Conservation (phyloP, 164 flowering plant species). For the Akebia trifoliata region DNA sequence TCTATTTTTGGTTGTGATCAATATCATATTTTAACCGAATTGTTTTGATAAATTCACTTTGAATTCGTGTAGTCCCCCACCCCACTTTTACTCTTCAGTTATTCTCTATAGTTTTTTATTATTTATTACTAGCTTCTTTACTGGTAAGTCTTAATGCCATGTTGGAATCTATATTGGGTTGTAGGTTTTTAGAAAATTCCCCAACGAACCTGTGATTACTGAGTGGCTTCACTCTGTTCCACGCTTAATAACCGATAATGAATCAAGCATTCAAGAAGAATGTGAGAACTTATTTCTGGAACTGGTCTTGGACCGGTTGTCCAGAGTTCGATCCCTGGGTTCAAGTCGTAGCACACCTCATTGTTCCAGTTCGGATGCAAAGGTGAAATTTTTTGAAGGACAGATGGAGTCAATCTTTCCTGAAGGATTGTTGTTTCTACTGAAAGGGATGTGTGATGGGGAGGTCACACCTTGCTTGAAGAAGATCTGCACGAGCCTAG, state of each 20-base stretch:
- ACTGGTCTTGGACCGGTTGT: constrained; percentile 69
- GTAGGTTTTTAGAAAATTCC: constrained; percentile 67
- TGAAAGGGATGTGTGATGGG: constrained; percentile 61
- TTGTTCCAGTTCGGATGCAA: constrained; percentile 12
- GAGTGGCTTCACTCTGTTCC: constrained; percentile 97
- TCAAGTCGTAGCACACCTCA: constrained; percentile 1
- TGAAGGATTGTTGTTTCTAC: constrained; percentile 46
- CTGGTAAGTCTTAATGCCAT: constrained; percentile 4
- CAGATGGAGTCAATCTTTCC: constrained; percentile 43
- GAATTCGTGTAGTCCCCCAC: background rate
- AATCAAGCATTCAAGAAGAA: constrained; percentile 90
- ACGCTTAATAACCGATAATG: constrained; percentile 75
- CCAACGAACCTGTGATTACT: constrained; percentile 44
- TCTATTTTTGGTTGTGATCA: background rate
- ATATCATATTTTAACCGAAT: background rate
- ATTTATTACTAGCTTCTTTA: background rate
- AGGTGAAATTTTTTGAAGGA: constrained; percentile 26
- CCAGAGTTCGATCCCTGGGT: constrained; percentile 39
- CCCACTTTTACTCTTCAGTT: background rate
- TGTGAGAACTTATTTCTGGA: constrained; percentile 79
- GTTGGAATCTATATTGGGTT: constrained; percentile 11
- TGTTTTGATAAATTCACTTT: background rate
- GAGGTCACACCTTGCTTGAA: constrained; percentile 80
- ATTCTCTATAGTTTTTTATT: background rate
- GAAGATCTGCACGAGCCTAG: constrained; percentile 77